A percentile compares a stretch with the other conserved stretches of the same genome.
Conservation (phyloP, 352 stramenopile species). For the Globisporangium yorkense region DNA sequence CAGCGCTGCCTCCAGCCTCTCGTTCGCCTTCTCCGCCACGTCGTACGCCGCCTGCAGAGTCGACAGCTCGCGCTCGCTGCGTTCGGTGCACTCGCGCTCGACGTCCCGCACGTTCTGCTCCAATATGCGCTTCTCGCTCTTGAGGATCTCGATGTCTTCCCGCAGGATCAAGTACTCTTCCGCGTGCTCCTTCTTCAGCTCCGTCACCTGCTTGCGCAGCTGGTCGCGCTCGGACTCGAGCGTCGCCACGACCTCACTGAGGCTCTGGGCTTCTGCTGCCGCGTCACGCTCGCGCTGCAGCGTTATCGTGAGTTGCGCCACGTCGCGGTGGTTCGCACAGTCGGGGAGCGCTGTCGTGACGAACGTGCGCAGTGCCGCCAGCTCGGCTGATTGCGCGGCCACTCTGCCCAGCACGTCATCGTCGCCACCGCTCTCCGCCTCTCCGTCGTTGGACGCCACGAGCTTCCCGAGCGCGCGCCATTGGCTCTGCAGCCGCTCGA, state of each 20-base stretch:
- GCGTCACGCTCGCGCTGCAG: slow-evolving; percentile 6
- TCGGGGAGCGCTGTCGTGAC: slow-evolving; percentile 4
- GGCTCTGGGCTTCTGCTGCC: background rate
- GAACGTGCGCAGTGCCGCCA: slow-evolving; percentile 4
- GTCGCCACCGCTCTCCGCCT: background rate
- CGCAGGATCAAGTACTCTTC: slow-evolving; percentile 20
- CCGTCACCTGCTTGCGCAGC: slow-evolving; percentile 17
- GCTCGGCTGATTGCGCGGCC: slow-evolving; percentile 4
- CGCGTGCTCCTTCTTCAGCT: slow-evolving; percentile 15
- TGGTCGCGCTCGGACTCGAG: slow-evolving; percentile 17
- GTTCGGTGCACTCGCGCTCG: slow-evolving; percentile 24
- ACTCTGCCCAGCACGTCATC: slow-evolving; percentile 4
- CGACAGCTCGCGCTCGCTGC: slow-evolving; percentile 33
- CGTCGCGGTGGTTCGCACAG: background rate
- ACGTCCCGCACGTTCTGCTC: slow-evolving; percentile 28
- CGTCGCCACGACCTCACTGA: slow-evolving; percentile 1
- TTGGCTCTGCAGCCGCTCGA: slow-evolving; percentile 14
- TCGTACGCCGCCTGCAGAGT: slow-evolving; percentile 24
- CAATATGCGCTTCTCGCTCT: slow-evolving; percentile 27
- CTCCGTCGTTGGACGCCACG: slow-evolving; percentile 10
- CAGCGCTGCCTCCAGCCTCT: slow-evolving; percentile 38
- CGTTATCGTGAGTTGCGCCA: background rate
- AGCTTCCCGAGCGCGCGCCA: slow-evolving; percentile 18
- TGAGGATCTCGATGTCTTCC: slow-evolving; percentile 25
- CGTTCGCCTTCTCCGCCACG: slow-evolving; percentile 31